A percentile compares a stretch with the other conserved stretches of the same genome.
Conservation (phyloP, 768 basidiomycete genomes). For the Butyriboletus loyo region DNA sequence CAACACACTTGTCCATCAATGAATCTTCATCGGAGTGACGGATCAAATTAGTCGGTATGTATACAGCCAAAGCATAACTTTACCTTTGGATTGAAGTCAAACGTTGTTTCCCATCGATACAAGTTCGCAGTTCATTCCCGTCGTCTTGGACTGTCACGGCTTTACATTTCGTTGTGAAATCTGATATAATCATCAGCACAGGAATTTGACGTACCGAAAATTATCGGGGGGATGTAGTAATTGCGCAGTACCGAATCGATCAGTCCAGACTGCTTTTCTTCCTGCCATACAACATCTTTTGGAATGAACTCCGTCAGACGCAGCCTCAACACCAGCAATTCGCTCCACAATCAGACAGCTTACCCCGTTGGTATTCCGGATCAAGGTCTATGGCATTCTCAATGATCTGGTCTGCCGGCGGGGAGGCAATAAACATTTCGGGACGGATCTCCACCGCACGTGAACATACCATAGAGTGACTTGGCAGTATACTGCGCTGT, state of each 20-base stretch:
- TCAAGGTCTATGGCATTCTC: constrained; percentile 50
- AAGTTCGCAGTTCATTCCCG: constrained; percentile 45
- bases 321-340: not conserved
- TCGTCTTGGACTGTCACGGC: constrained; percentile 40
- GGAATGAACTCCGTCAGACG: not conserved
- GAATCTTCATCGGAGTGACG: constrained; percentile 38
- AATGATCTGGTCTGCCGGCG: constrained; percentile 43
- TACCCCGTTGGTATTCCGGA: constrained; percentile 67
- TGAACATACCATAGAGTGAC: constrained; percentile 40
- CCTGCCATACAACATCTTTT: constrained; percentile 63
- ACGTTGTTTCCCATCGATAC: constrained; percentile 75
- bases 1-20: constrained; percentile 51
- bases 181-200: not conserved
- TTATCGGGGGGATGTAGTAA: constrained; percentile 64
- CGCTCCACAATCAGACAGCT: constrained; percentile 1
- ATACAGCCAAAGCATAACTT: not conserved
- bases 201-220: constrained; percentile 47
- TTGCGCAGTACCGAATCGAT: constrained; percentile 65
- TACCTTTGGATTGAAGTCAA: constrained; percentile 64
- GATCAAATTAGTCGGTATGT: not conserved
- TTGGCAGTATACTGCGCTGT: constrained; percentile 41
- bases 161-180: constrained; percentile 18
- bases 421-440: not conserved
- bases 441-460: not conserved
- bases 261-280: constrained; percentile 54